Evolutionary conservation across 768 basidiomycete species (phyloP), one percentile per base, ranked within the genome.

Genomic region (Boletus vinaceobasis): DNA sequence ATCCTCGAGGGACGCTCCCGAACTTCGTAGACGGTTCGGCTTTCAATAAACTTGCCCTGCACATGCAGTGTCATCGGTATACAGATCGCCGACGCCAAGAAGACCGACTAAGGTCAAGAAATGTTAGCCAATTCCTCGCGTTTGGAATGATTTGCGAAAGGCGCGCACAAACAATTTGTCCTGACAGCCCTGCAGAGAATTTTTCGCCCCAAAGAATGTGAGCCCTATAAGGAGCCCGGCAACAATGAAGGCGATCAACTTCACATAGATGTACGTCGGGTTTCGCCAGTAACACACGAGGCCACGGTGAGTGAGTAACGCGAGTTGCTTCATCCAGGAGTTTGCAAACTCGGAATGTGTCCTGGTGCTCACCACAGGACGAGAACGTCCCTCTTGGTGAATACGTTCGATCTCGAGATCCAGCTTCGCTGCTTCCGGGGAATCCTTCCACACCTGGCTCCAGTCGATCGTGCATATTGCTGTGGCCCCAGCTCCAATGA

Each of bases 1-100:
- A 82, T 86, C 43, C 78, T 73, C 44, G 81, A 82, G 0, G 85
- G 81, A 5, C 80, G 74, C 67, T 88, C 86, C 36, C 86, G 78
- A 48, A 84, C 75, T 59, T 85, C 82, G 57, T 85, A 87, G 35
- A 88, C 70, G 6, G 66, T 73, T 26, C 85, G 79, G 59, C 77
- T 77, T 9, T 71, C 68, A 49, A 87, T 75, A 71, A 80, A 86
- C 35, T 78, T 79, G 9, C 79, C 74, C 63, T 85, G 84, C 1
- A 86, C 71, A 62, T 87, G 84, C 60, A 84, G 81, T 4, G 78
- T 73, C 29, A 85, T 69, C 3, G 82, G 76, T 1, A 79, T 75
- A 64, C 61, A 52, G 26, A 69, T 40, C 48, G 81, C 73, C 9
- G 74, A 75, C 5, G 69, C 69, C 75, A 84, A 77, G 67, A 78